A percentile compares a stretch with the other conserved stretches of the same genome.
These are phyloP conservation scores for Pleurotus ostreatus DNA, from an alignment of 768 basidiomycete genomes.

Conservation along the genomic window DNA sequence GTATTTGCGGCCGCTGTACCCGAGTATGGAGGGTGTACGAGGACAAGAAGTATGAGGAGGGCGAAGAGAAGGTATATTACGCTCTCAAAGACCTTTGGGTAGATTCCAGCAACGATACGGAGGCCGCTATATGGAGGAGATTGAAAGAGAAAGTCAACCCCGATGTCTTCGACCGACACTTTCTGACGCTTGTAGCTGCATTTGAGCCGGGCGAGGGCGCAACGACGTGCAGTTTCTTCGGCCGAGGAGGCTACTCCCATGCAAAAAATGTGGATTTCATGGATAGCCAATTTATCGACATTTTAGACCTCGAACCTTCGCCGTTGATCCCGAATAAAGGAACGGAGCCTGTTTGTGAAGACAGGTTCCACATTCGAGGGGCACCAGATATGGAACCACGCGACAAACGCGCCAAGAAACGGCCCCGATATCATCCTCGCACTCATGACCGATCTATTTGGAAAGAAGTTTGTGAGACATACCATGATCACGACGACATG, in stretches of 20 bases:
- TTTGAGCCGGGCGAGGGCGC: not conserved
- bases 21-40: conserved; percentile 10
- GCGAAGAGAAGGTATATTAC: not conserved
- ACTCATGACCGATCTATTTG: not conserved
- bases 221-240: not conserved
- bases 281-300: not conserved
- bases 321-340: not conserved
- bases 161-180: not conserved
- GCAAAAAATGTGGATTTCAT: not conserved
- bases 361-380: not conserved
- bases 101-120: not conserved
- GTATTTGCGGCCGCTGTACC: conserved; percentile 7
- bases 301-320: not conserved
- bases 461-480: not conserved
- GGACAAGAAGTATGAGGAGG: not conserved
- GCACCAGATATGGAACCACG: not conserved
- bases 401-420: not conserved
- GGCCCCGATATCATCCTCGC: not conserved
- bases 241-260: not conserved
- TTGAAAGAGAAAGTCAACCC: not conserved
- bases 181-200: not conserved
- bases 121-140: not conserved
- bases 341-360: not conserved
- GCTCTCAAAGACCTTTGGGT: not conserved
- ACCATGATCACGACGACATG: not conserved